Evolutionary conservation across 441 rosid species (phyloP).

Genomic region (Pelargonium cotyledonis): DNA sequence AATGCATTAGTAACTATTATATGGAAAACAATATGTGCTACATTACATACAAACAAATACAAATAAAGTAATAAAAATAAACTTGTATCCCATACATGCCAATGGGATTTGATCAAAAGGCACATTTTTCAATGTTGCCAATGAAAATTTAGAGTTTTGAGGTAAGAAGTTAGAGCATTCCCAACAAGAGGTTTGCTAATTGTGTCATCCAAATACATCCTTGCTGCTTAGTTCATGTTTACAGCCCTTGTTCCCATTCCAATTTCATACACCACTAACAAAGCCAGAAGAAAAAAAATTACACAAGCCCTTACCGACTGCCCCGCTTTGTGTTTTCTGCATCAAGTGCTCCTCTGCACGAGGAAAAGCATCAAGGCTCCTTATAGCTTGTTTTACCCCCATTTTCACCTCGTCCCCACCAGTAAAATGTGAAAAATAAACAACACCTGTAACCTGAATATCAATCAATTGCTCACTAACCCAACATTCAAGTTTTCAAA

Average conservation of each 20-base stretch:
- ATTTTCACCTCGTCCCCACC: slow-evolving; percentile 25
- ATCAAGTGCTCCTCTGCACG: slow-evolving; percentile 95
- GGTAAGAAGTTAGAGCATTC: background rate
- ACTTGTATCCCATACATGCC: background rate
- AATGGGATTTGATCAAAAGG: background rate
- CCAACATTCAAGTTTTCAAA: background rate
- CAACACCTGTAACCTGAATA: background rate
- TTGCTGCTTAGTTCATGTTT: background rate
- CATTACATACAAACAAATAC: too few relatives aligned
- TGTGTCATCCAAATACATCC: background rate
- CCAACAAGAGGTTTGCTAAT: background rate
- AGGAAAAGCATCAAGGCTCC: slow-evolving; percentile 87
- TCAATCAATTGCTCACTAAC: background rate
- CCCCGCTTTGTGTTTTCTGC: slow-evolving; percentile 92
- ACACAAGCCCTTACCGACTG: slow-evolving; percentile 46
- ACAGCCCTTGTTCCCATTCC: background rate
- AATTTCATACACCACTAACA: background rate
- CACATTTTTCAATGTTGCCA: background rate
- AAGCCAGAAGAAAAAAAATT: background rate
- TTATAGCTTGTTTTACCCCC: slow-evolving; percentile 81
- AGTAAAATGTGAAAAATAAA: slow-evolving; percentile 1
- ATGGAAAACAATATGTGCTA: background rate
- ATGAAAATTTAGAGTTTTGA: background rate
- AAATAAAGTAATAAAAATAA: background rate
- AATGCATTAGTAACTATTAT: too few relatives aligned